Evolutionary conservation across 2,329 filamentous ascomycete genomes (phyloP), one percentile per base, ranked within the genome.

Genomic region (Colletotrichum lupini): DNA sequence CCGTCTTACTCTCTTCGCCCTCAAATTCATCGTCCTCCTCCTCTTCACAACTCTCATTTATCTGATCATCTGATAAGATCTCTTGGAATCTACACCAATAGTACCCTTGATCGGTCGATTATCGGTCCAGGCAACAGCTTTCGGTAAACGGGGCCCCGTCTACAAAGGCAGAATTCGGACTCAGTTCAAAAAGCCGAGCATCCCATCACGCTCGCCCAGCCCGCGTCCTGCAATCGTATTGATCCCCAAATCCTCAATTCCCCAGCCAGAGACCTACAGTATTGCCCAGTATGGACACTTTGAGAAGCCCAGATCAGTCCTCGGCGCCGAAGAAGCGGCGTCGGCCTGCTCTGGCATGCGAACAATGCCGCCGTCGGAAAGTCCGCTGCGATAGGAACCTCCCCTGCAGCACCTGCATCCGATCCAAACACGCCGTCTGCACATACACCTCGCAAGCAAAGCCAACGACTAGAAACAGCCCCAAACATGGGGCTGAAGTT

Each of bases 341-440:
- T 64, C 80, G 82, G 22, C 83, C 83, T 42, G 80, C 84, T 3
- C 79, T 86, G 37, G 89, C 90, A 1, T 92, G 90, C 78, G 82
- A 85, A 75, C 83, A 89, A 55, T 92, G 91, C 77, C 84, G 90
- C 56, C 86, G 82, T 68, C 88, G 90, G 53, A 93, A 92, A 79
- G 88, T 92, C 72, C 85, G 87, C 59, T 92, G 91, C 77, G 88
- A 92, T 77, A 87, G 89, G 61, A 86, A 87, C 72, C 80, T 82
- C 7, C 91, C 91, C 1, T 92, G 91, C 76, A 85, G 83, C 72
- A 90, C 91, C 71, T 92, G 91, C 77, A 72, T 87, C n/a, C 87
- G 87, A 75, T 88, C 89, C 26, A 86, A 86, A 75, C 88, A 87
- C 53, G 83, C 85, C 6, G 83, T 83, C 24, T 92, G 91, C 76